Base-by-base conservation (phyloP, 2,329 filamentous ascomycete species). In the Paecilomyces niveus region DNA sequence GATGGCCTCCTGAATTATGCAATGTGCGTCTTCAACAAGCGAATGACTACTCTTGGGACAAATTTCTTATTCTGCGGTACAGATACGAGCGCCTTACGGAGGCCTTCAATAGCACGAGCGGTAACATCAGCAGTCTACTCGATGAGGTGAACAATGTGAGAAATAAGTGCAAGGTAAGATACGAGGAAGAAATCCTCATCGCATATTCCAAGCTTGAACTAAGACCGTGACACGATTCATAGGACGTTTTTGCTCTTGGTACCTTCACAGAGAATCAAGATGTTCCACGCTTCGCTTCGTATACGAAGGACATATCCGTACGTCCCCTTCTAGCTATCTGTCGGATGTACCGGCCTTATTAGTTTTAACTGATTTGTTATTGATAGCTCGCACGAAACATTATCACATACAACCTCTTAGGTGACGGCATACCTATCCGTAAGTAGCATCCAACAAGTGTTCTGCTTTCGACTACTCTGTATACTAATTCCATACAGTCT, bases 241-340 rank as follows among this genome's bases (percentile, higher is more conserved):
- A 53, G 2, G 74, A 83, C 64, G 71, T 76, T 1, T 67, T 73
- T 3, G 71, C 75, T n/a, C 70, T 82, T 9, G 81, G 74, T 10
- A 76, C 72, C 0, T 84, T 85, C 62, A 64, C 81, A 13, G 82
- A 84, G 65, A 85, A 84, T 67, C 82, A 84, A 65, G 82, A 85
- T 66, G 76, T 81, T 58, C 65, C 78, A 3, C 79, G 82, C n/a
- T 83, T 81, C 67, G 64, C 80, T 15, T 77, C 70, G 60, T 65
- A 75, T 56, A 83, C 79, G 57, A 66, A 72, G 15, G 83, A 86
- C 64, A 66, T 77, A 21, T 70, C 80, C 1, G 54, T 55, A 11
- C 21, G 54, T 55, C 35, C 35, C 3, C 21, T 54, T 31, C 54
- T 9, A 22, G 35, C 18, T 26, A 11, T 18, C 32, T 31, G 15